phyloP scores from a whole-genome alignment of 257 asterid genomes.

The Nicotiana noctiflora region DNA sequence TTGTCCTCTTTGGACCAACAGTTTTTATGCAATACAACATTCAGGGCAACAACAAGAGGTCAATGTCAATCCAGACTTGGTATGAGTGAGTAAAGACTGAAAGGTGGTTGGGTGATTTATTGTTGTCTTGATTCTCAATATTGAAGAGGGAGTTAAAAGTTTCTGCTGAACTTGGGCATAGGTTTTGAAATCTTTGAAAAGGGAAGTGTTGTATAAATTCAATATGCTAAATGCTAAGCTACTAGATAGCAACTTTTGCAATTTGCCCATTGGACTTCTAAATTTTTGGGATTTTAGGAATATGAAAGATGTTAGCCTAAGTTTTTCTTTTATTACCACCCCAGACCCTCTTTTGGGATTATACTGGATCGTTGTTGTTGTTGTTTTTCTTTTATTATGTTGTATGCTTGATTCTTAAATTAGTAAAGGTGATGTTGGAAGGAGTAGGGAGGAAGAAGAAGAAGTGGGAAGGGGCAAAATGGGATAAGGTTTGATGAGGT shows the following conservation, averaged over 20 bases:
- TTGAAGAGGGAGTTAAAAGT: background rate
- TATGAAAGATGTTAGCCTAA: background rate
- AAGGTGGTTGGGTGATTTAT: background rate
- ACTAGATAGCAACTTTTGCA: background rate
- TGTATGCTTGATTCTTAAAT: background rate
- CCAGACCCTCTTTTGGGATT: too few species aligned
- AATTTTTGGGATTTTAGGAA: background rate
- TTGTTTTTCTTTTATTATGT: background rate
- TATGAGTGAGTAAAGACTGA: background rate
- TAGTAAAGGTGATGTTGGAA: too few species aligned
- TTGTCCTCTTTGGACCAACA: background rate
- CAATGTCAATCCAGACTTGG: background rate
- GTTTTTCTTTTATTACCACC: background rate
- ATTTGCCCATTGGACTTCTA: background rate
- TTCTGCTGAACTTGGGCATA: background rate
- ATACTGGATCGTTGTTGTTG: too few species aligned
- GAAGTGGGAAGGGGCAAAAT: too few species aligned
- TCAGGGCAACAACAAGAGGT: background rate
- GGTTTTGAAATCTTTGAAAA: background rate
- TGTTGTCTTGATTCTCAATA: background rate
- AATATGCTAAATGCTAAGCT: background rate
- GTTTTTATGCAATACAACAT: background rate
- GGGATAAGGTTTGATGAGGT: too few species aligned
- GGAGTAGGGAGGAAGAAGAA: too few species aligned
- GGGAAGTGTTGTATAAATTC: background rate